phyloP scores from a whole-genome alignment of 2,329 filamentous ascomycete genomes.

The Coniochaeta prunicola region DNA sequence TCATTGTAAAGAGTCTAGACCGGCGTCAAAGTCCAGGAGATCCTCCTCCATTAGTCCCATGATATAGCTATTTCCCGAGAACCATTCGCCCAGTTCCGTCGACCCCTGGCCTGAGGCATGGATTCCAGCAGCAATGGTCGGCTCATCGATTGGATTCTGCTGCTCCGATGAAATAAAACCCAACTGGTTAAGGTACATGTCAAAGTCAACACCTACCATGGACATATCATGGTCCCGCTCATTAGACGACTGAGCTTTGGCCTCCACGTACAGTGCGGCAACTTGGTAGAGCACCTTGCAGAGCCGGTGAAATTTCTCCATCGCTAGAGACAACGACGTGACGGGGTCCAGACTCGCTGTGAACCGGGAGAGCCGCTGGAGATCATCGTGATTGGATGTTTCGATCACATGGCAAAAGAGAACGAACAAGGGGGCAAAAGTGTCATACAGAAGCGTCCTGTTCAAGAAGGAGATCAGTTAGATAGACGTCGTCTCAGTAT shows the following conservation, averaged over 20 bases:
- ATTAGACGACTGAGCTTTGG: constrained; percentile 36
- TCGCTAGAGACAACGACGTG: constrained; percentile 46
- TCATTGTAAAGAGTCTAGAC: background rate
- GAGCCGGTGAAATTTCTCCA: constrained; percentile 54
- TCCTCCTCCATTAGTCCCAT: constrained; percentile 60
- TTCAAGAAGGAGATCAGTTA: background rate
- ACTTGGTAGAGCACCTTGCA: constrained; percentile 56
- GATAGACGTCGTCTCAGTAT: background rate
- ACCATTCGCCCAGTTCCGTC: constrained; percentile 55
- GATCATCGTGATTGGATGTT: constrained; percentile 43
- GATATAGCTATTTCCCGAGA: constrained; percentile 57
- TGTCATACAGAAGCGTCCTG: constrained; percentile 47
- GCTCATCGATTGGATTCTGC: constrained; percentile 3
- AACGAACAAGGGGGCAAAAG: constrained; percentile 53
- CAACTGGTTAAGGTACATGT: constrained; percentile 57
- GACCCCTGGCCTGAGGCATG: constrained; percentile 5
- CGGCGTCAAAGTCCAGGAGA: constrained; percentile 28
- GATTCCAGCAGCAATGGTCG: constrained; percentile 5
- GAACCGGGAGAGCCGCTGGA: constrained; percentile 48
- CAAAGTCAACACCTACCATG: constrained; percentile 51
- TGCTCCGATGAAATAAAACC: constrained; percentile 45
- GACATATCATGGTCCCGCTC: constrained; percentile 36
- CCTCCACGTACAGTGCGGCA: constrained; percentile 53
- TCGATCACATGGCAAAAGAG: constrained; percentile 53
- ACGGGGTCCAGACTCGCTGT: constrained; percentile 45